Conservation (phyloP, 805 yeast species). For the Zygoascus flipseniorum region DNA sequence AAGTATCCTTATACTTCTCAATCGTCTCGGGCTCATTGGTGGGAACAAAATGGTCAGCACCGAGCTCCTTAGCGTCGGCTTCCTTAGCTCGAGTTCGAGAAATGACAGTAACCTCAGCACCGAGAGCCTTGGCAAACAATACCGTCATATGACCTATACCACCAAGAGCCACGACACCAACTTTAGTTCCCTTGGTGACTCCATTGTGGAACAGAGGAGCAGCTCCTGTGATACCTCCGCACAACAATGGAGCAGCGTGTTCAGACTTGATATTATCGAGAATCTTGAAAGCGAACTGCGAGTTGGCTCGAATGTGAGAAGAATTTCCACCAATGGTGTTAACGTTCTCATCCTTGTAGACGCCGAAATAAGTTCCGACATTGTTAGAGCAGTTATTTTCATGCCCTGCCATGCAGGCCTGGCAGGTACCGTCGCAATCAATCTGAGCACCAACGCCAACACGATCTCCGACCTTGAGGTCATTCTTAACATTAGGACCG, state of each 20-base stretch:
- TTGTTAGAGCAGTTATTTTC: not conserved
- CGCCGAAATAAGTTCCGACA: not conserved
- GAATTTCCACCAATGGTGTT: not conserved
- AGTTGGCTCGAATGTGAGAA: not conserved
- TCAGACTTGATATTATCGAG: not conserved
- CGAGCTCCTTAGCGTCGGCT: conserved; percentile 44
- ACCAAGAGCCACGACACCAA: conserved; percentile 58
- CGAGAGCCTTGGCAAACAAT: conserved; percentile 51
- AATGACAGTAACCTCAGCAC: conserved; percentile 54
- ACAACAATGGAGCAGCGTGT: conserved; percentile 43
- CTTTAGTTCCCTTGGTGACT: conserved; percentile 42
- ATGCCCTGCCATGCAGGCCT: not conserved
- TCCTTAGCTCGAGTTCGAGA: conserved; percentile 44
- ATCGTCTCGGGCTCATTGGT: conserved; percentile 15
- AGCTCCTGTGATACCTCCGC: conserved; percentile 71
- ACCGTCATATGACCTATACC: conserved; percentile 63
- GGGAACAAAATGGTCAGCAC: conserved; percentile 46
- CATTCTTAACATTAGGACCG: not conserved
- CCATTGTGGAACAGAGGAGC: conserved; percentile 49
- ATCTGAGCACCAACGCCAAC: not conserved
- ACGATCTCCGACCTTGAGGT: not conserved
- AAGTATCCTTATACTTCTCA: conserved; percentile 23
- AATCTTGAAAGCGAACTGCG: not conserved
- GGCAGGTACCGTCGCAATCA: not conserved
- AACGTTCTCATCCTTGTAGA: not conserved